Conservation (phyloP, 805 yeast species). For the Candida michaelii region DNA sequence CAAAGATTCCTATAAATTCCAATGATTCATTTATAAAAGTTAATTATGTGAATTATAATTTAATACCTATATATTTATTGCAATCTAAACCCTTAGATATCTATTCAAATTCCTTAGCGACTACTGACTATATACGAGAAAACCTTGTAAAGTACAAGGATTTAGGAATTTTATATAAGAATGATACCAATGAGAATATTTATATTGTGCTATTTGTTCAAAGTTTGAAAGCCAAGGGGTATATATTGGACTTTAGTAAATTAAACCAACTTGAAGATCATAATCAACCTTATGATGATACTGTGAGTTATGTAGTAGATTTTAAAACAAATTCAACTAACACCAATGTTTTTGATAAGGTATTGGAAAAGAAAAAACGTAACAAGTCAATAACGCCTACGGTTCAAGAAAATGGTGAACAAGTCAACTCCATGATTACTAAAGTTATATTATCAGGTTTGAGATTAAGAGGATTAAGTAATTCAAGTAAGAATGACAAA, state of each 20-base stretch:
- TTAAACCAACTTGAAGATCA: neutral
- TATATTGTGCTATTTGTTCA: slow-evolving; percentile 13
- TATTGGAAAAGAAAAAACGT: slow-evolving; percentile 25
- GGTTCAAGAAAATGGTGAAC: slow-evolving; percentile 25
- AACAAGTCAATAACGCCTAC: slow-evolving; percentile 18
- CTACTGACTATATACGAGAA: slow-evolving; percentile 22
- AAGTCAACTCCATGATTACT: slow-evolving; percentile 31
- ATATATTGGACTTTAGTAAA: slow-evolving; percentile 11
- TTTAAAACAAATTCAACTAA: slow-evolving; percentile 12
- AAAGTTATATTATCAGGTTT: slow-evolving; percentile 41
- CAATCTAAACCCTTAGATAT: slow-evolving; percentile 20
- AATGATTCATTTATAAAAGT: slow-evolving; percentile 8
- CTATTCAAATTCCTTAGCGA: slow-evolving; percentile 19
- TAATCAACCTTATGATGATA: neutral
- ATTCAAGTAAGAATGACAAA: slow-evolving; percentile 28
- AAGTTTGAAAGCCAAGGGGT: slow-evolving; percentile 10
- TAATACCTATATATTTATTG: slow-evolving; percentile 27
- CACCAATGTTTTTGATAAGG: slow-evolving; percentile 33
- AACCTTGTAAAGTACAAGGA: slow-evolving; percentile 14
- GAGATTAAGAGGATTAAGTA: slow-evolving; percentile 38
- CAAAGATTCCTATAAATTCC: slow-evolving; percentile 6
- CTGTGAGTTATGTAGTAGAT: slow-evolving; percentile 10
- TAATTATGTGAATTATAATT: slow-evolving; percentile 17
- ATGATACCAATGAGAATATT: slow-evolving; percentile 10
- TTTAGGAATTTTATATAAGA: slow-evolving; percentile 22